A percentile compares a stretch with the other conserved stretches of the same genome.
phyloP scores from a whole-genome alignment of 2,329 filamentous ascomycete species.

The Aspergillus candidus region DNA sequence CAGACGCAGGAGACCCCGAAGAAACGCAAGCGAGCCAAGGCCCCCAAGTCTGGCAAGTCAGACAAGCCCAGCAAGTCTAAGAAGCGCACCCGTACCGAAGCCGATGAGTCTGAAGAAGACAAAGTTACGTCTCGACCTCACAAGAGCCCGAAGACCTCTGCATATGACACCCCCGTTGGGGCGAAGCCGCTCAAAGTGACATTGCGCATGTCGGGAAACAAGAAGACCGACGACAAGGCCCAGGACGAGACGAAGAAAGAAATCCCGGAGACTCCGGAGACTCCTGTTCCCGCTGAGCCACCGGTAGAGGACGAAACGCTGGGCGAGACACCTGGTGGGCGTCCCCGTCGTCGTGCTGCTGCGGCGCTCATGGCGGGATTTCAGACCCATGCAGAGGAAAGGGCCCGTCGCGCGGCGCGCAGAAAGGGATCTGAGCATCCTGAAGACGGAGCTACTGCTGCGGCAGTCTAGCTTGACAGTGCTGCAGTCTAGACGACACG shows the following conservation, averaged over 20 bases:
- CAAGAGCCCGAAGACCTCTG: slow-evolving; percentile 1
- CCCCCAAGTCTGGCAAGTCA: background rate
- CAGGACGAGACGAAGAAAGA: slow-evolving; percentile 2
- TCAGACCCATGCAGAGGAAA: slow-evolving; percentile 15
- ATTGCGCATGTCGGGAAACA: background rate
- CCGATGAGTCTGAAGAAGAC: slow-evolving; percentile 1
- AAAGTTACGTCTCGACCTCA: background rate
- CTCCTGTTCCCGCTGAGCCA: background rate
- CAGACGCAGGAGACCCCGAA: slow-evolving; percentile 1
- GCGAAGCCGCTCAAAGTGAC: too few relatives aligned
- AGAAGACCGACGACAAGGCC: background rate
- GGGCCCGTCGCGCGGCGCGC: slow-evolving; percentile 14
- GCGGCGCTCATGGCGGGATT: slow-evolving; percentile 17
- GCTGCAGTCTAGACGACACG: too few relatives aligned
- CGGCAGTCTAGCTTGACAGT: too few relatives aligned
- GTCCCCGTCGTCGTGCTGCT: slow-evolving; percentile 19
- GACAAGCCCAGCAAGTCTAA: slow-evolving; percentile 6
- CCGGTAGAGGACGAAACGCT: background rate
- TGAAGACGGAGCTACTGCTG: background rate
- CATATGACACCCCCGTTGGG: too few relatives aligned
- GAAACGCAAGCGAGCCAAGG: too few relatives aligned
- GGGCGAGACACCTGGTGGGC: slow-evolving; percentile 12
- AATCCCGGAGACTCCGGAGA: background rate
- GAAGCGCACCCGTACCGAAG: slow-evolving; percentile 14
- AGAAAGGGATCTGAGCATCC: slow-evolving; percentile 5